phyloP scores from a whole-genome alignment of 106 monocot genomes.

The Dendrobium chrysotoxum region DNA sequence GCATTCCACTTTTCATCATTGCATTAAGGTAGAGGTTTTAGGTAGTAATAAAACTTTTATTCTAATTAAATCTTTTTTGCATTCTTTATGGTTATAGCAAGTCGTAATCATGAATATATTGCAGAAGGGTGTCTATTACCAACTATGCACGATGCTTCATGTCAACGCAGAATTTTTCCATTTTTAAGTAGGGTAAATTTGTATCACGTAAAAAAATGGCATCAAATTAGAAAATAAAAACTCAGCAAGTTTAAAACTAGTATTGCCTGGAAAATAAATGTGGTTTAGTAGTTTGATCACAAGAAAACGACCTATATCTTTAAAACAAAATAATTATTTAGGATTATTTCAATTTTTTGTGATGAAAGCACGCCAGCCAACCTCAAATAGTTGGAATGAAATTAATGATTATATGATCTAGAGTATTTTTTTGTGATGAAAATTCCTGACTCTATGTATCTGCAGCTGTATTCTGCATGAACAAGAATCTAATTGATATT shows the following conservation, averaged over 20 bases:
- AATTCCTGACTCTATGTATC: background rate
- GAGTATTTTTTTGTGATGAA: background rate
- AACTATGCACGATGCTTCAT: background rate
- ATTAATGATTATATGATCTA: background rate
- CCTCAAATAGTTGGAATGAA: background rate
- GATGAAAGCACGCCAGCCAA: background rate
- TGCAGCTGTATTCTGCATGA: background rate
- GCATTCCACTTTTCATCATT: no score
- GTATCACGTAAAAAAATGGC: background rate
- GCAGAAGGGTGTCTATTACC: background rate
- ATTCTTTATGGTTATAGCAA: background rate
- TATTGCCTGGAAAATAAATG: background rate
- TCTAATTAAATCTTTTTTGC: background rate
- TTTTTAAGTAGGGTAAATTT: background rate
- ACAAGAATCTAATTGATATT: background rate
- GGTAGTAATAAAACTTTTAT: background rate
- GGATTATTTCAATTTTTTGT: background rate
- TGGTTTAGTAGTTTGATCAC: background rate
- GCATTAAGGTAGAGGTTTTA: no score
- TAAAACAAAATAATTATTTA: background rate
- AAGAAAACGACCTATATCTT: background rate
- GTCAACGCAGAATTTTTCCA: background rate
- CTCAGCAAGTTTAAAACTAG: background rate
- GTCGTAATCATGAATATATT: background rate
- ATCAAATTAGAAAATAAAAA: background rate